These are phyloP conservation scores for Suhomyces sp. DNA, from an alignment of 805 yeast species.

Conservation along the genomic window DNA sequence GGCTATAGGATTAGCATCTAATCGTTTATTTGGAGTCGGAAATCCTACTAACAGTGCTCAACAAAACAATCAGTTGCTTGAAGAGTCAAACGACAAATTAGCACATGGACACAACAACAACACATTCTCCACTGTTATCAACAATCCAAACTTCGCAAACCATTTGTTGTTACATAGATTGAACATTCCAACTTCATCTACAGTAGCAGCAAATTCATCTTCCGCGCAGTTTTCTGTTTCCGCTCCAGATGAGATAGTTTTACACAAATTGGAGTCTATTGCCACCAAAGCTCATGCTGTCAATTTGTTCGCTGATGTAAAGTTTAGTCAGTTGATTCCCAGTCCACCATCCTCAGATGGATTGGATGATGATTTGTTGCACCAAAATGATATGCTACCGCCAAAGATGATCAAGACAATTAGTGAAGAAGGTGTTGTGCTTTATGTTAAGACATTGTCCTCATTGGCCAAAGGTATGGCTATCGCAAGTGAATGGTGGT, in stretches of 20 bases:
- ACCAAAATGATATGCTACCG: conserved; percentile 49
- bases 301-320: conserved; percentile 84
- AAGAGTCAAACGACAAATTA: conserved; percentile 10
- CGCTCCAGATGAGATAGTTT: conserved; percentile 37
- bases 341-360: conserved; percentile 55
- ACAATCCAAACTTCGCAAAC: conserved; percentile 35
- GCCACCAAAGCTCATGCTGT: conserved; percentile 92
- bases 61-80: conserved; percentile 12
- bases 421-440: conserved; percentile 81
- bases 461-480: conserved; percentile 84
- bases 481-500: conserved; percentile 90
- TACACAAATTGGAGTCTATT: conserved; percentile 59
- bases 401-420: conserved; percentile 55
- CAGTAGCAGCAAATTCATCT: conserved; percentile 8
- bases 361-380: conserved; percentile 35
- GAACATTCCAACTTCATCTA: conserved; percentile 29
- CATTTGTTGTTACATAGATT: conserved; percentile 35
- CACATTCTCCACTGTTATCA: conserved; percentile 19
- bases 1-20: conserved; percentile 85
- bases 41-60: conserved; percentile 6
- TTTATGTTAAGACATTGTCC: conserved; percentile 82
- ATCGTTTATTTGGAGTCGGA: conserved; percentile 69
- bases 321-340: conserved; percentile 81
- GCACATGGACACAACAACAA: conserved; percentile 2
- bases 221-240: neutral